Conservation (phyloP, 2,329 filamentous ascomycete genomes). For the Phaeosphaeria sp. region DNA sequence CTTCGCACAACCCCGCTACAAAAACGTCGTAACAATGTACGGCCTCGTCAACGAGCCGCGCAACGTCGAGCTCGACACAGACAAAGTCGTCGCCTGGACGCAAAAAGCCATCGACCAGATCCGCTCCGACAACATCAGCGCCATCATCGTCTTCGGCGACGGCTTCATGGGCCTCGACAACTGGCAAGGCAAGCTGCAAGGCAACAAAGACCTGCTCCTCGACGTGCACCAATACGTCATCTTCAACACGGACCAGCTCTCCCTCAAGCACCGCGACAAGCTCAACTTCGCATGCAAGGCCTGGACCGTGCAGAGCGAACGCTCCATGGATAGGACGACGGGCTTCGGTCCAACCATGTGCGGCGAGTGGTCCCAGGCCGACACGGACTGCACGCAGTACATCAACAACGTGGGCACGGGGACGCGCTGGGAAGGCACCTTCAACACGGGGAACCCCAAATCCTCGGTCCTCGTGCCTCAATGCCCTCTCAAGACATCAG, state of each 20-base stretch:
- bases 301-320: constrained; percentile 80
- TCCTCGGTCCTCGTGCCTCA: constrained; percentile 71
- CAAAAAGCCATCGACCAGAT: constrained; percentile 74
- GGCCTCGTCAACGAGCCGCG: constrained; percentile 93
- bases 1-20: constrained; percentile 92
- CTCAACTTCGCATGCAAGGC: constrained; percentile 85
- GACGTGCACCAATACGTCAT: constrained; percentile 99
- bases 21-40: constrained; percentile 90
- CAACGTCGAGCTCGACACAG: constrained; percentile 72
- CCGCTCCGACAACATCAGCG: constrained; percentile 75
- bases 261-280: constrained; percentile 81
- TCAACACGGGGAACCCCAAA: constrained; percentile 69
- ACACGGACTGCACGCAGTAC: constrained; percentile 88
- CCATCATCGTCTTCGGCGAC: constrained; percentile 85
- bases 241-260: constrained; percentile 90
- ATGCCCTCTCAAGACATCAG: constrained; percentile 69
- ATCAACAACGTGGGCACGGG: constrained; percentile 91
- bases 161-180: constrained; percentile 91
- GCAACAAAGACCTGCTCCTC: constrained; percentile 77
- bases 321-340: constrained; percentile 73
- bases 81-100: constrained; percentile 81
- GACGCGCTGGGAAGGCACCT: constrained; percentile 90
- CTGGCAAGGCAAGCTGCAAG: constrained; percentile 84
- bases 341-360: constrained; percentile 94
- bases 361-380: constrained; percentile 96